Evolutionary conservation across 805 yeast species (phyloP), one percentile per base, ranked within the genome.

Genomic region (Teunomyces kruisii): DNA sequence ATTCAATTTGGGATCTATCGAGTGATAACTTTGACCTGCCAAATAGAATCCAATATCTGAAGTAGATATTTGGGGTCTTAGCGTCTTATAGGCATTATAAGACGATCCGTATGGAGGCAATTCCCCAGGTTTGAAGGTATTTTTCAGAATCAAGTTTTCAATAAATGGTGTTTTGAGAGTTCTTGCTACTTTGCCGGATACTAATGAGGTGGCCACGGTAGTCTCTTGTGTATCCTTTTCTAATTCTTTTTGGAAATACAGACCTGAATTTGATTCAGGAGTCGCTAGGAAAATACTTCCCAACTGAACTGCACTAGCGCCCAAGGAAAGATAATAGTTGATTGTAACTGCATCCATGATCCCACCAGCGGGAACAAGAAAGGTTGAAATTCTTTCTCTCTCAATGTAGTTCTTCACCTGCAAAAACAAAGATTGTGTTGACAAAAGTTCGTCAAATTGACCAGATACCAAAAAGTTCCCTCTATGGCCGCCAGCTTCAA

Each of bases 401-500:
- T 42, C 45, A 10, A 41, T 26, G 9, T 17, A 42, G 4, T 32
- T 28, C 32, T 48, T 49, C 7, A 62, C 59, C 43, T 54, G 57
- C 6, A 45, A 40, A 42, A 65, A 65, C 38, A 67, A 53, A 5
- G 61, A 51, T 31, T 40, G 51, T 0, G 81, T 75, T 7, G 68
- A 57, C 38, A 74, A 57, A 24, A 65, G 61, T 26, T 61, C 62
- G 47, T 72, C 78, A 8, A 47, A 38, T 8, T 32, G 44, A 17
- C 60, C 57, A 4, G 52, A 49, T 7, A 32, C 51, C 14, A 70
- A 42, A 42, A 72, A 75, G 49, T 68, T 74, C 2, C 85, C 85
- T 13, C 86, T 61, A 54, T 81, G 86, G 0, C 86, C 86, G 17
- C 86, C 86, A 3, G 86, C 86, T 51, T 80, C 86, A 56, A 66